Evolutionary conservation across 129 eudicot species (phyloP).

Genomic region (Apium graveolens): DNA sequence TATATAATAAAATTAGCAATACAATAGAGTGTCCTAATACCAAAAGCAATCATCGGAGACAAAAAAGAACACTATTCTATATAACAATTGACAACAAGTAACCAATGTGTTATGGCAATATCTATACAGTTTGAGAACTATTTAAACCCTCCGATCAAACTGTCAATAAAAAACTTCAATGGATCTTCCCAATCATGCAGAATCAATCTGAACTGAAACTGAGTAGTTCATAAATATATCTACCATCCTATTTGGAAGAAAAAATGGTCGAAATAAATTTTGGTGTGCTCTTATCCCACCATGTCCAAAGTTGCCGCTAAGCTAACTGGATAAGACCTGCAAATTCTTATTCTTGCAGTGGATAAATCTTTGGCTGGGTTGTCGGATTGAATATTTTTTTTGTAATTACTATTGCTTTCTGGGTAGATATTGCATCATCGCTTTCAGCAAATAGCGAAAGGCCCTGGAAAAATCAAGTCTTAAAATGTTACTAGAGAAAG

Average conservation of each 20-base stretch:
- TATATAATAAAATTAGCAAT: too few species aligned
- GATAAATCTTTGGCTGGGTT: slow-evolving; percentile 16
- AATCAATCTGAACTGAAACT: slow-evolving; percentile 1
- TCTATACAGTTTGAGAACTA: neutral
- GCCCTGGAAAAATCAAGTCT: slow-evolving; percentile 45
- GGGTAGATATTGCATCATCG: slow-evolving; percentile 23
- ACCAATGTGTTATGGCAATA: neutral
- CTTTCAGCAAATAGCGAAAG: slow-evolving; percentile 64
- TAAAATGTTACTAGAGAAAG: slow-evolving; percentile 13
- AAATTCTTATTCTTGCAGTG: slow-evolving; percentile 46
- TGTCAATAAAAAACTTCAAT: neutral
- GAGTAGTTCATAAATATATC: neutral
- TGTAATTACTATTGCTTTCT: slow-evolving; percentile 26
- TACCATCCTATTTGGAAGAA: neutral
- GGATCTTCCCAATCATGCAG: neutral
- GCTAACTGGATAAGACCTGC: slow-evolving; percentile 55
- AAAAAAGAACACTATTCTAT: too few species aligned
- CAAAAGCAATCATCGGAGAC: too few species aligned
- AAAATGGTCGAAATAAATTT: neutral
- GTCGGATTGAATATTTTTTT: slow-evolving; percentile 21
- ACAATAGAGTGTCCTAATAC: too few species aligned
- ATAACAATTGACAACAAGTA: neutral
- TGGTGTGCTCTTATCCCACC: slow-evolving; percentile 23
- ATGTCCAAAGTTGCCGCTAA: slow-evolving; percentile 46
- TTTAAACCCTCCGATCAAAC: neutral